Conservation (phyloP, 2,329 filamentous ascomycete species). For the Nothophaeocryptopus gaeumannii region DNA sequence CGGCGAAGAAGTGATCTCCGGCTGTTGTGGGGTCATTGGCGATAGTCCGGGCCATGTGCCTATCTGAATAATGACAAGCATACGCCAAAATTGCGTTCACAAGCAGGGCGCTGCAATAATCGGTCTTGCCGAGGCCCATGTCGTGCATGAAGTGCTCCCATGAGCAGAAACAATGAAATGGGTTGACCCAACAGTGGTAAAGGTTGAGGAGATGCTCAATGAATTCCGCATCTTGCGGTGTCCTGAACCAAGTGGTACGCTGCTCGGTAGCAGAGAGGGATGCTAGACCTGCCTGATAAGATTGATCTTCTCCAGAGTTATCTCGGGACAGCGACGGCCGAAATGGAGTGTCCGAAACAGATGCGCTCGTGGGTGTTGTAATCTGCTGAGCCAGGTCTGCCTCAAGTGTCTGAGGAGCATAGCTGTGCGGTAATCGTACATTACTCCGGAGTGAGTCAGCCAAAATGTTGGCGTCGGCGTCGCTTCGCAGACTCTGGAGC, state of each 20-base stretch:
- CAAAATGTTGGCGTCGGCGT: slow-evolving; percentile 40
- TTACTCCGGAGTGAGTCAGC: slow-evolving; percentile 42
- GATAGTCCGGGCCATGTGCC: slow-evolving; percentile 61
- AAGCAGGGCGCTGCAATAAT: slow-evolving; percentile 61
- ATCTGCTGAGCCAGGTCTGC: slow-evolving; percentile 33
- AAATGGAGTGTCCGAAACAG: slow-evolving; percentile 10
- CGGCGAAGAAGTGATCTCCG: slow-evolving; percentile 72
- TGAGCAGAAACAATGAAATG: slow-evolving; percentile 69
- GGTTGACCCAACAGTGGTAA: slow-evolving; percentile 61
- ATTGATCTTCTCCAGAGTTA: slow-evolving; percentile 18
- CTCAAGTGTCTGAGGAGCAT: slow-evolving; percentile 33
- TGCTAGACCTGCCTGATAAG: slow-evolving; percentile 2
- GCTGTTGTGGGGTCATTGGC: slow-evolving; percentile 62
- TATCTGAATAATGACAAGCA: slow-evolving; percentile 52
- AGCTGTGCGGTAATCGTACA: slow-evolving; percentile 36
- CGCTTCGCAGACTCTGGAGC: slow-evolving; percentile 43
- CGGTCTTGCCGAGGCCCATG: slow-evolving; percentile 58
- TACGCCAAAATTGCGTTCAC: slow-evolving; percentile 36
- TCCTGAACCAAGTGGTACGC: slow-evolving; percentile 29
- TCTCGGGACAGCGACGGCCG: slow-evolving; percentile 14
- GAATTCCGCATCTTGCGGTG: slow-evolving; percentile 35
- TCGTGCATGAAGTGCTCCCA: slow-evolving; percentile 69
- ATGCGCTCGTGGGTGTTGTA: slow-evolving; percentile 18
- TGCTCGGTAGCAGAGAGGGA: slow-evolving; percentile 8
- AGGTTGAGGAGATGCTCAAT: slow-evolving; percentile 37